These are phyloP conservation scores for Saitozyma podzolica DNA, from an alignment of 768 basidiomycete species.

Conservation along the genomic window DNA sequence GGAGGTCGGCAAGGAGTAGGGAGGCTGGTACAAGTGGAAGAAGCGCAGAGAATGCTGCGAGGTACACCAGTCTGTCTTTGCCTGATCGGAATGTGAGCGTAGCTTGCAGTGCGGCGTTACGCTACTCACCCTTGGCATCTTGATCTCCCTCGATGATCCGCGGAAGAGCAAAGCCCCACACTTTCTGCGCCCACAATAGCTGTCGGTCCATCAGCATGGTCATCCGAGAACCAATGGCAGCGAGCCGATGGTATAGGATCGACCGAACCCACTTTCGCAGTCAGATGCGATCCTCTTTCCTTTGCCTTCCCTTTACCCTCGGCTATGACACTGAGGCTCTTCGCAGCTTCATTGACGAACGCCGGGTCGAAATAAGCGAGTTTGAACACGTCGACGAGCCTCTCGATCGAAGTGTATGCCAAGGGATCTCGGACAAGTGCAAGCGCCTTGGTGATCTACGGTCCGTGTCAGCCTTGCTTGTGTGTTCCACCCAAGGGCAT, in stretches of 20 bases:
- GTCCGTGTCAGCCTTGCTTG: too few species aligned
- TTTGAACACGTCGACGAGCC: constrained; percentile 68
- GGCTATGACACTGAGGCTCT: constrained; percentile 66
- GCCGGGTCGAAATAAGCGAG: constrained; percentile 56
- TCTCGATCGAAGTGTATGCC: constrained; percentile 62
- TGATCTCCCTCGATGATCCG: constrained; percentile 70
- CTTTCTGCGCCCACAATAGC: constrained; percentile 57
- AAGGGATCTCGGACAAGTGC: constrained; percentile 69
- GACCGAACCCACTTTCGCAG: constrained; percentile 64
- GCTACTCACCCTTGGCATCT: constrained; percentile 58
- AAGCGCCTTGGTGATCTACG: constrained; percentile 75
- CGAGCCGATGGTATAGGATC: too few species aligned
- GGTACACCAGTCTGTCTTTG: constrained; percentile 62
- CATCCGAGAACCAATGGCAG: not conserved
- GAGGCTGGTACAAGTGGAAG: constrained; percentile 76
- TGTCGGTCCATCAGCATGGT: constrained; percentile 21
- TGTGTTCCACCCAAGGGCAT: not conserved
- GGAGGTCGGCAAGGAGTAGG: constrained; percentile 69
- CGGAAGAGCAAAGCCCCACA: constrained; percentile 70
- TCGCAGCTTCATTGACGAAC: constrained; percentile 73
- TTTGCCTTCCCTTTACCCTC: constrained; percentile 64
- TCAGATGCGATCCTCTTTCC: constrained; percentile 74
- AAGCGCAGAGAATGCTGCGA: constrained; percentile 79
- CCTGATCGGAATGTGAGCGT: constrained; percentile 1
- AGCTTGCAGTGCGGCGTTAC: not conserved